Evolutionary conservation across 306 rosid genomes (phyloP).

Genomic region (Vigna trinervia): DNA sequence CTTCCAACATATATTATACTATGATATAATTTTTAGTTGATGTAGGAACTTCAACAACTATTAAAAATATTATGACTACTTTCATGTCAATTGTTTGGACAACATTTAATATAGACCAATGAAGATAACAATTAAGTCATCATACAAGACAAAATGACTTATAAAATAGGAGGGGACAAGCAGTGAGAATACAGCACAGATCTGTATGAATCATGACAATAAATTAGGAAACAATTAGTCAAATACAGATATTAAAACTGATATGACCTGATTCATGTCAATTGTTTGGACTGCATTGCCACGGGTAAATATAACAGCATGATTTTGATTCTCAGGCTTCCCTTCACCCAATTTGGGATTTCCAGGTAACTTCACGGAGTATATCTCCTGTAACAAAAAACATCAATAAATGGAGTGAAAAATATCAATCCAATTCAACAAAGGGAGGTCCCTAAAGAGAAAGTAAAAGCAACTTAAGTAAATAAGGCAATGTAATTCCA

Average conservation of each 20-base stretch:
- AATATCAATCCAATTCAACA: constrained; percentile 13
- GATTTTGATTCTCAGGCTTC: constrained; percentile 98
- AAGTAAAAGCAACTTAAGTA: background rate
- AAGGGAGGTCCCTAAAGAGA: background rate
- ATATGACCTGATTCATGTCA: constrained; percentile 95
- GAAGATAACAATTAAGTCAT: no score
- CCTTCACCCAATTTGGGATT: constrained; percentile 97
- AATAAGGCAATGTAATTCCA: constrained; percentile 6
- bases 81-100: constrained; percentile 97
- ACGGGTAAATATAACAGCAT: constrained; percentile 93
- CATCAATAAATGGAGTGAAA: constrained; percentile 18
- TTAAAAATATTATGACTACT: constrained; percentile 56
- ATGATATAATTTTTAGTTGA: no score
- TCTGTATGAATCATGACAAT: no score
- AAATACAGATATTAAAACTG: constrained; percentile 20
- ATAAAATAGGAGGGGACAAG: no score
- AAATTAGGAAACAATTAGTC: background rate
- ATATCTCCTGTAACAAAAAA: constrained; percentile 72
- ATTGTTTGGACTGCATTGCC: constrained; percentile 96
- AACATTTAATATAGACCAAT: constrained; percentile 51
- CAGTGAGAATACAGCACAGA: no score
- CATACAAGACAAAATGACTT: no score
- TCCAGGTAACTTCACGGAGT: constrained; percentile 89
- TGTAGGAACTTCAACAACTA: no score
- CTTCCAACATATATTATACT: no score